A percentile compares a stretch with the other conserved stretches of the same genome.
These are phyloP conservation scores for Aquanectria penicillioides DNA, from an alignment of 2,329 filamentous ascomycete species.

Conservation along the genomic window DNA sequence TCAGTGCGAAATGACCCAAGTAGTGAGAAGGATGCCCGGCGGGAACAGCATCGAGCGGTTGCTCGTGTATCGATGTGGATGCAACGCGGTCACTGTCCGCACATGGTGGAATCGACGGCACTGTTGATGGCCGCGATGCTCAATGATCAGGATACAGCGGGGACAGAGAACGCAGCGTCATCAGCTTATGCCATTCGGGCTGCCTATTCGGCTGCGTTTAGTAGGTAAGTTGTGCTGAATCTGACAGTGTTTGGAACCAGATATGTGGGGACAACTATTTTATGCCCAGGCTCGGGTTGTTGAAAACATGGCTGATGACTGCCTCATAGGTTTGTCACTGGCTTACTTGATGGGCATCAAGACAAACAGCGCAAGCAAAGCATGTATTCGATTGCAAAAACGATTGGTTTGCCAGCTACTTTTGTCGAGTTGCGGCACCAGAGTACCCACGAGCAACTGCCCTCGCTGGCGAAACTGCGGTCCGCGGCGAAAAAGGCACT, in stretches of 20 bases:
- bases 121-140: slow-evolving; percentile 76
- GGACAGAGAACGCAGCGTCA: slow-evolving; percentile 48
- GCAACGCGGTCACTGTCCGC: slow-evolving; percentile 78
- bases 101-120: slow-evolving; percentile 82
- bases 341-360: slow-evolving; percentile 79
- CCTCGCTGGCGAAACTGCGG: slow-evolving; percentile 77
- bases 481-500: slow-evolving; percentile 76
- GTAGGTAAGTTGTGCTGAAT: slow-evolving; percentile 63
- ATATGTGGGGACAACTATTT: no score
- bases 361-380: slow-evolving; percentile 73
- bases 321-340: slow-evolving; percentile 76
- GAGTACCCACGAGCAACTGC: slow-evolving; percentile 88
- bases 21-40: slow-evolving; percentile 29
- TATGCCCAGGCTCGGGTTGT: background rate
- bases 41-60: slow-evolving; percentile 59
- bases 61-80: slow-evolving; percentile 74
- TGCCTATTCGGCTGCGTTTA: slow-evolving; percentile 79
- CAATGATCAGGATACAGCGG: slow-evolving; percentile 62
- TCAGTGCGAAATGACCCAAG: background rate
- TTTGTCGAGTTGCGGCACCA: slow-evolving; percentile 93
- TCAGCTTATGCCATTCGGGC: slow-evolving; percentile 71
- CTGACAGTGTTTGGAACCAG: background rate
- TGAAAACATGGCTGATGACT: background rate
- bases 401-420: slow-evolving; percentile 74
- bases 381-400: slow-evolving; percentile 78